Conservation (phyloP, 768 basidiomycete species). For the Phlegmacium glaucopus region DNA sequence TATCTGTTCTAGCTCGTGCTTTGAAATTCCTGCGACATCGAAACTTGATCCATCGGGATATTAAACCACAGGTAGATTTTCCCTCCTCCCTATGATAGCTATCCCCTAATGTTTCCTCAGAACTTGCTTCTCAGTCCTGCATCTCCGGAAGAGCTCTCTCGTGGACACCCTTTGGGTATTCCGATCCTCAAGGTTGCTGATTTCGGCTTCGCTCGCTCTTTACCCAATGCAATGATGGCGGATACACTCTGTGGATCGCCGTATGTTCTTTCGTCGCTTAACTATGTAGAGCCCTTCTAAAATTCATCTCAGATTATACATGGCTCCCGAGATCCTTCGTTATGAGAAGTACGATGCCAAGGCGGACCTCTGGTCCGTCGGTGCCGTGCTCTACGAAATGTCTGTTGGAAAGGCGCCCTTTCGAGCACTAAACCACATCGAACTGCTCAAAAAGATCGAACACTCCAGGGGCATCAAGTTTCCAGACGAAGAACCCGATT, state of each 20-base stretch:
- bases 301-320: conserved; percentile 71
- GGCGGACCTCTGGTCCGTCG: conserved; percentile 97
- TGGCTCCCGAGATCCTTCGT: conserved; percentile 97
- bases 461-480: conserved; percentile 89
- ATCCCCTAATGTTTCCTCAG: conserved; percentile 34
- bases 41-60: conserved; percentile 93
- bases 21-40: conserved; percentile 87
- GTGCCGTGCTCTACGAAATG: conserved; percentile 96
- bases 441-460: conserved; percentile 91
- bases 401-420: conserved; percentile 91
- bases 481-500: conserved; percentile 79
- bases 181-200: conserved; percentile 97
- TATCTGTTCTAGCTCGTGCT: conserved; percentile 90
- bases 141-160: conserved; percentile 70
- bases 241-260: conserved; percentile 98
- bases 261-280: conserved; percentile 42
- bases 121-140: conserved; percentile 90
- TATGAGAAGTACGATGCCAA: conserved; percentile 98
- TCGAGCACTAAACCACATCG: conserved; percentile 94
- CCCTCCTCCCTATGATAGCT: background rate
- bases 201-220: conserved; percentile 93
- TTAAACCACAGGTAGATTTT: conserved; percentile 81
- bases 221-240: conserved; percentile 92
- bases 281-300: conserved; percentile 6
- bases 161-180: conserved; percentile 88